phyloP scores from a whole-genome alignment of 352 stramenopile genomes.

The Globisporangium echinulatum region DNA sequence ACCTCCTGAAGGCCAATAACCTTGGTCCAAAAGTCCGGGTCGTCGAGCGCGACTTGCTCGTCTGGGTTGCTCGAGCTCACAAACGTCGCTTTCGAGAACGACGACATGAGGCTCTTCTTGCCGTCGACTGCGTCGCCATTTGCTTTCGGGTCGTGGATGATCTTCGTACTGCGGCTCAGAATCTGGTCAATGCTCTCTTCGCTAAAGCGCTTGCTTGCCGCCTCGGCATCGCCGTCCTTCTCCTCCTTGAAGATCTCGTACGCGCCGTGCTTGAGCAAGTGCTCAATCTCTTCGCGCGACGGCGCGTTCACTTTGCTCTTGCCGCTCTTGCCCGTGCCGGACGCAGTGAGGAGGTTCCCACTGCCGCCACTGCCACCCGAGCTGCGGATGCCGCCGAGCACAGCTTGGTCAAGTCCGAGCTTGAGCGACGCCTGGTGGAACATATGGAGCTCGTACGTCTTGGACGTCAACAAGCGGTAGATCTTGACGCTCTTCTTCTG shows the following conservation, averaged over 20 bases:
- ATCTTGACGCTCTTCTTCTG: slow-evolving; percentile 93
- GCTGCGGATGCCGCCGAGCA: slow-evolving; percentile 85
- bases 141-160: slow-evolving; percentile 79
- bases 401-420: slow-evolving; percentile 88
- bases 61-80: slow-evolving; percentile 83
- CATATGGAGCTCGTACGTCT: slow-evolving; percentile 93
- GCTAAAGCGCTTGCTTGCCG: slow-evolving; percentile 93
- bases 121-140: slow-evolving; percentile 25
- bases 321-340: slow-evolving; percentile 13
- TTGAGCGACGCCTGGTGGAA: slow-evolving; percentile 91
- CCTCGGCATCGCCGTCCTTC: slow-evolving; percentile 86
- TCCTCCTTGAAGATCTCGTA: slow-evolving; percentile 94
- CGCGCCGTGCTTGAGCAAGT: slow-evolving; percentile 89
- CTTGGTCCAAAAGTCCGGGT: slow-evolving; percentile 94
- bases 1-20: slow-evolving; percentile 83
- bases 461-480: slow-evolving; percentile 87
- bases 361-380: slow-evolving; percentile 25
- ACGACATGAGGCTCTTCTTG: slow-evolving; percentile 81
- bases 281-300: slow-evolving; percentile 90
- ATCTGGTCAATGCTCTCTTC: slow-evolving; percentile 99
- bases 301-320: slow-evolving; percentile 47
- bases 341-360: slow-evolving; percentile 5
- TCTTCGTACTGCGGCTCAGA: slow-evolving; percentile 86
- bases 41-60: slow-evolving; percentile 87
- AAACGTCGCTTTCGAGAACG: slow-evolving; percentile 92